phyloP scores from a whole-genome alignment of 2,329 filamentous ascomycete species.

The Daldinia sp. region DNA sequence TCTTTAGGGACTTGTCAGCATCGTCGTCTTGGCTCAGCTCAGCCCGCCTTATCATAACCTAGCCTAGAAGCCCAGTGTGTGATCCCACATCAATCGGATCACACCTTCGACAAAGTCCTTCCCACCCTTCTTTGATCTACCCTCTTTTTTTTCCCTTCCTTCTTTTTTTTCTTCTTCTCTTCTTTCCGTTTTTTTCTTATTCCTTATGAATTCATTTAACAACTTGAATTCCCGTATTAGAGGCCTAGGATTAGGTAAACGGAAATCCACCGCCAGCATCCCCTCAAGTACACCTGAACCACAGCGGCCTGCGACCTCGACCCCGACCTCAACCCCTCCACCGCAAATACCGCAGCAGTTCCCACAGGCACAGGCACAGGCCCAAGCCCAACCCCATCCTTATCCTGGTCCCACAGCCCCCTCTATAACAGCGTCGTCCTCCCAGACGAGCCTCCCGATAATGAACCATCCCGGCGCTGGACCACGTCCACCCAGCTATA shows the following conservation, averaged over 20 bases:
- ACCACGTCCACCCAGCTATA: slow-evolving; percentile 74
- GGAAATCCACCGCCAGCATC: slow-evolving; percentile 75
- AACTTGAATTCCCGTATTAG: slow-evolving; percentile 85
- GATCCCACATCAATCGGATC: slow-evolving; percentile 35
- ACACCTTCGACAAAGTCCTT: slow-evolving; percentile 33
- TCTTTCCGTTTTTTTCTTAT: slow-evolving; percentile 35
- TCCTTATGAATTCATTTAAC: slow-evolving; percentile 82
- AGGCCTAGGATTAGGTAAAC: slow-evolving; percentile 84
- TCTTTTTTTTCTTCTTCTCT: slow-evolving; percentile 24
- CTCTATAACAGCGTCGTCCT: slow-evolving; percentile 61
- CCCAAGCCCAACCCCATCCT: slow-evolving; percentile 53
- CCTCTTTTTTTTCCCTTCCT: slow-evolving; percentile 28
- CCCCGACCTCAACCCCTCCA: slow-evolving; percentile 56
- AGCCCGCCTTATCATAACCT: slow-evolving; percentile 40
- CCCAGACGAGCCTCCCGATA: slow-evolving; percentile 64
- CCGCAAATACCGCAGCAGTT: slow-evolving; percentile 66
- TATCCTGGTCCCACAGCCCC: slow-evolving; percentile 56
- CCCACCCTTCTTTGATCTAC: slow-evolving; percentile 31
- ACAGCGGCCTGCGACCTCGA: slow-evolving; percentile 53
- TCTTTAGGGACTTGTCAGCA: slow-evolving; percentile 18
- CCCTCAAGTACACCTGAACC: slow-evolving; percentile 59
- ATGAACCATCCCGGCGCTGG: slow-evolving; percentile 73
- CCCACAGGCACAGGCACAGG: slow-evolving; percentile 53
- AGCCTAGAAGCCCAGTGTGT: slow-evolving; percentile 18
- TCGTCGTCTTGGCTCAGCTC: slow-evolving; percentile 36